Percentiles rank a stretch among this genome's conserved stretches.
Evolutionary conservation across 2,329 filamentous ascomycete species (phyloP).

Genomic region (Bipolaris victoriae): DNA sequence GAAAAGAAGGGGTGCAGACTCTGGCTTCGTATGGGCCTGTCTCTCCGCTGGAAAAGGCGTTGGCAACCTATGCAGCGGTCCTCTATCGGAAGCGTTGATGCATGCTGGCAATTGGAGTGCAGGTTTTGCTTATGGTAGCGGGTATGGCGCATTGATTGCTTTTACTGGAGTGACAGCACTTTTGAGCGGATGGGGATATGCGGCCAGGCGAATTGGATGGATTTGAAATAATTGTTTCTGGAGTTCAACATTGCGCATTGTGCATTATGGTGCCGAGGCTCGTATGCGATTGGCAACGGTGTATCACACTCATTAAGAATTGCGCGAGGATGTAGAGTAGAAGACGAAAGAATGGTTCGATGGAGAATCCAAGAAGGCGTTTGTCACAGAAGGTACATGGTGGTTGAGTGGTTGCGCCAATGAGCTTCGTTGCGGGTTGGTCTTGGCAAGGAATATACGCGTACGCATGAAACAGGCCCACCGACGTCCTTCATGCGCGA

Average conservation of each 20-base stretch:
- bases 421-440: not conserved
- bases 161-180: slow-evolving; percentile 52
- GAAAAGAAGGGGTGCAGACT: slow-evolving; percentile 49
- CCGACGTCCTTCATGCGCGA: slow-evolving; percentile 15
- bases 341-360: not conserved
- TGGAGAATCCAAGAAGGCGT: slow-evolving; percentile 5
- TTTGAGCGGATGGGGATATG: slow-evolving; percentile 38
- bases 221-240: slow-evolving; percentile 19
- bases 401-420: slow-evolving; percentile 10
- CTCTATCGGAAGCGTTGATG: slow-evolving; percentile 57
- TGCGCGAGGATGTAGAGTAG: not conserved
- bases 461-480: slow-evolving; percentile 24
- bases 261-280: not conserved
- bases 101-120: slow-evolving; percentile 46
- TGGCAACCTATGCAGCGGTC: slow-evolving; percentile 59
- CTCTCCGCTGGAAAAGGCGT: slow-evolving; percentile 59
- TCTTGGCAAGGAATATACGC: slow-evolving; percentile 13
- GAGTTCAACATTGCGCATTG: not conserved
- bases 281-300: not conserved
- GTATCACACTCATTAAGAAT: not conserved
- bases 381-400: slow-evolving; percentile 17
- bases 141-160: slow-evolving; percentile 51
- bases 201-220: slow-evolving; percentile 42
- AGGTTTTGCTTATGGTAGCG: slow-evolving; percentile 51
- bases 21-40: slow-evolving; percentile 57